Percentiles rank a stretch among this genome's conserved stretches.
Evolutionary conservation across 1,139 yeast species (phyloP).

Genomic region (Suzukiozyma palmioleophila): DNA sequence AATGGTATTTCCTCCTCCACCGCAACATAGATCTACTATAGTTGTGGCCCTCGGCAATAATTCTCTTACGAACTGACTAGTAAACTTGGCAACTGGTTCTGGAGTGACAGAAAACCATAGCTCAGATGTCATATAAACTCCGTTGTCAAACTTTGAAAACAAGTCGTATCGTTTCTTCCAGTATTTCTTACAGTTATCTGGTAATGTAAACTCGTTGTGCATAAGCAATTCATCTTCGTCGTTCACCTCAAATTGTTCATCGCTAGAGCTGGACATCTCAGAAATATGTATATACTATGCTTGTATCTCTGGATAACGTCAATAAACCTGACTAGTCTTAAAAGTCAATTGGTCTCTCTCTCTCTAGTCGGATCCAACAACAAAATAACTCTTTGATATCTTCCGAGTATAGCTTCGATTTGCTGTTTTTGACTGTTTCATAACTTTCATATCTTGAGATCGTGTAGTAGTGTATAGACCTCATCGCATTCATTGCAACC

Average conservation of each 20-base stretch:
- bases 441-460: no score
- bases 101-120: conserved; percentile 94
- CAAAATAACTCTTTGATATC: not conserved
- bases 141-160: conserved; percentile 62
- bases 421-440: no score
- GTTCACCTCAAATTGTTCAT: conserved; percentile 11
- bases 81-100: conserved; percentile 61
- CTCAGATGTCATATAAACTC: conserved; percentile 68
- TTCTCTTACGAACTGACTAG: conserved; percentile 50
- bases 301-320: no score
- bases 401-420: no score
- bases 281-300: not conserved
- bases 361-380: not conserved
- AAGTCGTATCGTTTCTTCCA: conserved; percentile 58
- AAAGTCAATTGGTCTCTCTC: not conserved
- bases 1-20: conserved; percentile 93
- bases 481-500: conserved; percentile 1
- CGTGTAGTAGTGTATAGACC: not conserved
- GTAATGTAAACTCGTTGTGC: conserved; percentile 39
- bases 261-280: conserved; percentile 2
- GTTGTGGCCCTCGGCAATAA: conserved; percentile 39
- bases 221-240: conserved; percentile 31
- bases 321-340: not conserved
- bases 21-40: conserved; percentile 77
- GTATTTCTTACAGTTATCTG: conserved; percentile 44